Percentiles rank a stretch among this genome's conserved stretches.
These are phyloP conservation scores for Orobanche coerulescens DNA, from an alignment of 257 asterid genomes.

Conservation along the genomic window DNA sequence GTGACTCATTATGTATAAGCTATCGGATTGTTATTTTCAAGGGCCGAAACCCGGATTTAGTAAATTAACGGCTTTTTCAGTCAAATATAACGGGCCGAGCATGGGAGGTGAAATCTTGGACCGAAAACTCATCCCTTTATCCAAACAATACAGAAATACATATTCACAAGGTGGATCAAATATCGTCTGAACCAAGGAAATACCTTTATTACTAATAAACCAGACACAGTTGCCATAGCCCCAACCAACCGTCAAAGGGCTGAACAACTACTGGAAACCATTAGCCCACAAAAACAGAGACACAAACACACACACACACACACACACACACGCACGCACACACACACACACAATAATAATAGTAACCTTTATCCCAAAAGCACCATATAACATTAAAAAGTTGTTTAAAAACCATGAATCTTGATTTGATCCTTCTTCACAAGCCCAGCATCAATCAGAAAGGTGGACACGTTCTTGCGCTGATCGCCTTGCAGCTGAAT, in stretches of 20 bases:
- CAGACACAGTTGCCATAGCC: background rate
- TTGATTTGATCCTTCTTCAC: conserved; percentile 70
- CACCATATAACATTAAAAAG: background rate
- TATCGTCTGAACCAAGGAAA: no score
- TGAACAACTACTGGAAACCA: conserved; percentile 10
- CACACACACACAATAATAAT: background rate
- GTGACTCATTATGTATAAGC: no score
- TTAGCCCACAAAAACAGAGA: background rate
- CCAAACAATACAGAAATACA: no score
- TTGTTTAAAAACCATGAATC: conserved; percentile 67
- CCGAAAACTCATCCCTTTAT: no score
- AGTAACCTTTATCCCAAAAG: no score
- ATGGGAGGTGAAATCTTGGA: no score
- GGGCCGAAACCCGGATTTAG: no score
- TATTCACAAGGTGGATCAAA: no score
- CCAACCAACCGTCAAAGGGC: no score
- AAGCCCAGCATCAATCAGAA: conserved; percentile 44
- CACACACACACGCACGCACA: background rate
- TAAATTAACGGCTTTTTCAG: no score
- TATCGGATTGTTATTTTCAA: no score
- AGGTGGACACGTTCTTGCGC: conserved; percentile 70
- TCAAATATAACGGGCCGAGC: no score
- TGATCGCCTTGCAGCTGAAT: conserved; percentile 89
- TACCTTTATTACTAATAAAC: background rate
- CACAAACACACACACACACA: background rate